Evolutionary conservation across 2,329 filamentous ascomycete genomes (phyloP).

Genomic region (Paraconiothyrium brasiliense): DNA sequence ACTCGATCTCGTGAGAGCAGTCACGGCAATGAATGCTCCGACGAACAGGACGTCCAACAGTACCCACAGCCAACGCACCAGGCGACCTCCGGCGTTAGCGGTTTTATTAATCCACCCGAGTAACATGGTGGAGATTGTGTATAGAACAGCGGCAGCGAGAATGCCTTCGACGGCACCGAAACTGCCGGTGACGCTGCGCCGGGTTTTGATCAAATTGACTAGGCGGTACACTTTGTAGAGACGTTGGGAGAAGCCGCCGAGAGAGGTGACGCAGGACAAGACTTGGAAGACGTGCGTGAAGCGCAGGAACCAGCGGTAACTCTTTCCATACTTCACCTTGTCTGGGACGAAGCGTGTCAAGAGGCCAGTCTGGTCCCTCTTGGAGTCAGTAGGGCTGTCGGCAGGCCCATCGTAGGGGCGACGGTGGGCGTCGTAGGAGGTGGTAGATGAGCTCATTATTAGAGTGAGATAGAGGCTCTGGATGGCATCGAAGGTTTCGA

Average conservation of each 20-base stretch:
- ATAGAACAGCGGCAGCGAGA: conserved; percentile 55
- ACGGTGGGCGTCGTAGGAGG: neutral
- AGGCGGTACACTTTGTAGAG: conserved; percentile 54
- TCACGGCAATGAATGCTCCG: conserved; percentile 56
- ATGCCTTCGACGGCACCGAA: conserved; percentile 57
- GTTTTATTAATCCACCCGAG: conserved; percentile 47
- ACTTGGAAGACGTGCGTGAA: conserved; percentile 56
- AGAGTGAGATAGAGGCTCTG: neutral
- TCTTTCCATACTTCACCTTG: conserved; percentile 28
- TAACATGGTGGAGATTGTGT: conserved; percentile 52
- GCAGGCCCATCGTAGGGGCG: conserved; percentile 18
- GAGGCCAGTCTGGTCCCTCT: conserved; percentile 34
- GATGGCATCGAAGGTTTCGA: neutral
- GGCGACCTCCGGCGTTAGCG: conserved; percentile 38
- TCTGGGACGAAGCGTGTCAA: conserved; percentile 43
- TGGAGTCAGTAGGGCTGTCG: conserved; percentile 15
- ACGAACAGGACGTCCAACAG: conserved; percentile 48
- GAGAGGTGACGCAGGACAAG: conserved; percentile 54
- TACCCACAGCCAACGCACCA: conserved; percentile 53
- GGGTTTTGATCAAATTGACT: conserved; percentile 41
- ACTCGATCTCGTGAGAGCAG: conserved; percentile 52
- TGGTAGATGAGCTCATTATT: neutral
- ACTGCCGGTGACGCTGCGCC: conserved; percentile 38
- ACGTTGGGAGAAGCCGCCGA: conserved; percentile 56
- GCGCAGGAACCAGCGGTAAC: conserved; percentile 46